A percentile compares a stretch with the other conserved stretches of the same genome.
Evolutionary conservation across 495 filamentous ascomycete genomes (phyloP).

Genomic region (Daldinia concentrica): DNA sequence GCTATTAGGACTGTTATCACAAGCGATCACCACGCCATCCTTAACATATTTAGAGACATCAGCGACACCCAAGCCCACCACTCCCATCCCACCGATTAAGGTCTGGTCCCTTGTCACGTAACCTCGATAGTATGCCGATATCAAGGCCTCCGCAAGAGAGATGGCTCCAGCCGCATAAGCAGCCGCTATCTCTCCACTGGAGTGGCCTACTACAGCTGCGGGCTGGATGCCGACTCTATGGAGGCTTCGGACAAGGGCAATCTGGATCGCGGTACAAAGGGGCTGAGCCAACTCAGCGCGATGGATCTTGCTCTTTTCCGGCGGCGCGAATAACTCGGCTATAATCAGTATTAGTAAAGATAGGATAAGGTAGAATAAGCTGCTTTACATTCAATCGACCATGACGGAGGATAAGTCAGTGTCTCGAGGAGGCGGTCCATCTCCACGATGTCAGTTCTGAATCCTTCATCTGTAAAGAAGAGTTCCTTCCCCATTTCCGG

Average conservation of each 20-base stretch:
- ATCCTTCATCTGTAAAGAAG: neutral
- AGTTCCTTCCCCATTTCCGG: conserved; percentile 24
- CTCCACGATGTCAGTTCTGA: neutral
- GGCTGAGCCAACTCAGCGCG: conserved; percentile 58
- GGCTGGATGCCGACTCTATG: neutral
- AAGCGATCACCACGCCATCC: neutral
- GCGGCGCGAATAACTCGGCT: conserved; percentile 32
- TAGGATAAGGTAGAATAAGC: neutral
- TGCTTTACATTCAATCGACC: neutral
- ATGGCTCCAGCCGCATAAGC: neutral
- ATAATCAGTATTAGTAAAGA: neutral
- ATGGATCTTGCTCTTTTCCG: conserved; percentile 23
- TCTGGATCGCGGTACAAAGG: conserved; percentile 58
- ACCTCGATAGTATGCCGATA: neutral
- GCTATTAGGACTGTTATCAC: neutral
- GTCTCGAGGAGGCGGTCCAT: neutral
- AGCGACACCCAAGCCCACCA: neutral
- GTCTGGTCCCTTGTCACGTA: neutral
- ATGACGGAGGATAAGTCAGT: neutral
- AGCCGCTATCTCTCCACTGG: neutral
- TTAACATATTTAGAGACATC: neutral
- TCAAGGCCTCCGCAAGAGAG: neutral
- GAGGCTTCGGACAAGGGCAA: conserved; percentile 25
- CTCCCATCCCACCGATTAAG: neutral
- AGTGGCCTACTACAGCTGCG: neutral